Conservation (phyloP, 1,284 basidiomycete species). For the Cryptococcus depauperatus region DNA sequence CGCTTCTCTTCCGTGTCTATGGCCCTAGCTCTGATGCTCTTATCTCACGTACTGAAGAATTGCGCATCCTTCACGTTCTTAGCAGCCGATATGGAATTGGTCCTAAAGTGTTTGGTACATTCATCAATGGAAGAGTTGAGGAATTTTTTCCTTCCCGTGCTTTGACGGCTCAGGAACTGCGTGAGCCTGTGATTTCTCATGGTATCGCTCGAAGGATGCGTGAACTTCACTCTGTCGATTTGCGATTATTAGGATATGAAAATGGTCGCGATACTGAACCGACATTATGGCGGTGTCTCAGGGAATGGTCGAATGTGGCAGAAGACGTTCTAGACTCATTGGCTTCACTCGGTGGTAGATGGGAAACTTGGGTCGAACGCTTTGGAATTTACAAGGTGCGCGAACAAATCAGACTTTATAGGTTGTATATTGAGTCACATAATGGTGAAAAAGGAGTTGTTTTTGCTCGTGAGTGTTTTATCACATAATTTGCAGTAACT, state of each 20-base stretch:
- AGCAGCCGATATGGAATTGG: constrained; percentile 79
- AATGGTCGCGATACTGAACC: constrained; percentile 52
- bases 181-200: constrained; percentile 62
- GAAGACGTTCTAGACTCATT: constrained; percentile 28
- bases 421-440: constrained; percentile 30
- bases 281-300: constrained; percentile 55
- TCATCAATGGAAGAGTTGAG: constrained; percentile 84
- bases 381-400: constrained; percentile 38
- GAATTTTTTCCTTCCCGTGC: constrained; percentile 84
- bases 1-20: constrained; percentile 78
- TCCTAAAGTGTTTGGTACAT: constrained; percentile 85
- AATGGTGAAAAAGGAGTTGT: constrained; percentile 38
- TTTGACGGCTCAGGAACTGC: constrained; percentile 64
- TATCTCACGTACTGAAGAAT: constrained; percentile 74
- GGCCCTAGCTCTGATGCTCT: constrained; percentile 74
- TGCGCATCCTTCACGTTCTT: constrained; percentile 76
- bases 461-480: constrained; percentile 38
- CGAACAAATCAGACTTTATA: constrained; percentile 39
- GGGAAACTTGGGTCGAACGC: constrained; percentile 37
- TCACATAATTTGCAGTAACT: background rate
- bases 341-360: constrained; percentile 23
- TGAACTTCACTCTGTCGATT: constrained; percentile 82
- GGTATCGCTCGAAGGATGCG: constrained; percentile 87
- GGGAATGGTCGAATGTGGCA: constrained; percentile 50
- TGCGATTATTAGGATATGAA: constrained; percentile 54